Evolutionary conservation across 192 early-diverging fungal genomes (phyloP).

Genomic region (Pilaira anomala): DNA sequence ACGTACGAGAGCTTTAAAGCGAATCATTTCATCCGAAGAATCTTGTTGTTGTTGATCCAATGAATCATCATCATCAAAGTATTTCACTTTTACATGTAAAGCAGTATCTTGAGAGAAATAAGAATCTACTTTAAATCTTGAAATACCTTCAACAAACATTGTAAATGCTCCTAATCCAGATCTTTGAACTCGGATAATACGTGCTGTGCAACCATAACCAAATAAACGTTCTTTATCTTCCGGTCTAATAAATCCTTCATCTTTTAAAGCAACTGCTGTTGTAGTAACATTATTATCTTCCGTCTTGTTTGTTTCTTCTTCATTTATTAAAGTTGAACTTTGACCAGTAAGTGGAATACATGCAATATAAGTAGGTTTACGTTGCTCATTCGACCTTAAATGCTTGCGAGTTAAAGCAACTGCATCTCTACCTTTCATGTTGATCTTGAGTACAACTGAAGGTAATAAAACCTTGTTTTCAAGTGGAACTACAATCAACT

Average conservation of each 20-base stretch:
- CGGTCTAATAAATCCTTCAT: not conserved
- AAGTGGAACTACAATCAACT: conserved; percentile 24
- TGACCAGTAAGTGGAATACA: conserved; percentile 18
- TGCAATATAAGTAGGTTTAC: conserved; percentile 18
- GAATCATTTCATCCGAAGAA: conserved; percentile 52
- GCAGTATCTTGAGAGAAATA: conserved; percentile 26
- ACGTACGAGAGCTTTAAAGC: conserved; percentile 54
- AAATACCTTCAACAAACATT: conserved; percentile 62
- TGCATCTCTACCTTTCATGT: conserved; percentile 23
- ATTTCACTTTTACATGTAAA: conserved; percentile 51
- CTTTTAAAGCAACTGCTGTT: not conserved
- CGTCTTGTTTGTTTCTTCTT: not conserved
- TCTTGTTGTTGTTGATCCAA: conserved; percentile 43
- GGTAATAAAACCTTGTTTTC: conserved; percentile 31
- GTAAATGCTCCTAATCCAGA: conserved; percentile 53
- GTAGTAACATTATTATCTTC: not conserved
- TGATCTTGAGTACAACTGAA: conserved; percentile 28
- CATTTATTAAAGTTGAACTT: conserved; percentile 4
- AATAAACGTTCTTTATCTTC: conserved; percentile 31
- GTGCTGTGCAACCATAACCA: conserved; percentile 46
- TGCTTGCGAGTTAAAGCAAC: conserved; percentile 19
- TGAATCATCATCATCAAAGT: conserved; percentile 42
- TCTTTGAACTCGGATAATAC: conserved; percentile 50
- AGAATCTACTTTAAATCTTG: conserved; percentile 8
- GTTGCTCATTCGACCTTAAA: conserved; percentile 10